Conservation (phyloP, 2,329 filamentous ascomycete species). For the Penicillium sp. region DNA sequence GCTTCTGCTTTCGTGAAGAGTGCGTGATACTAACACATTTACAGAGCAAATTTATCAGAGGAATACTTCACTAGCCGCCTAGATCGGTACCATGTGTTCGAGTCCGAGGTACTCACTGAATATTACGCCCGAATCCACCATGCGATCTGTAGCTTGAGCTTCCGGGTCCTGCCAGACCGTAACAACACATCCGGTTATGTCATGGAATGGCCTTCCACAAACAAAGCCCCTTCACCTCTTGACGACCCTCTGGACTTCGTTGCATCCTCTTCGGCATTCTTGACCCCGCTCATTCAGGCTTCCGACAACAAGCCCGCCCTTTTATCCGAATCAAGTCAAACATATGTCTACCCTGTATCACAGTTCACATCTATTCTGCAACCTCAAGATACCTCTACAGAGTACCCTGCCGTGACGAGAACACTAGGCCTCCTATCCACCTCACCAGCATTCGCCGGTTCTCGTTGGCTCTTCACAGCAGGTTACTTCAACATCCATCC, state of each 20-base stretch:
- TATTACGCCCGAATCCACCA: slow-evolving; percentile 78
- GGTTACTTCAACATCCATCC: slow-evolving; percentile 98
- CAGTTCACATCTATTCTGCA: slow-evolving; percentile 82
- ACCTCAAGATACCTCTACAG: slow-evolving; percentile 72
- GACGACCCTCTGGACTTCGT: slow-evolving; percentile 67
- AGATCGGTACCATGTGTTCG: slow-evolving; percentile 90
- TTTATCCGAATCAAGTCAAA: slow-evolving; percentile 52
- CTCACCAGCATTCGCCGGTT: slow-evolving; percentile 58
- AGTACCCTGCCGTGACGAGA: slow-evolving; percentile 74
- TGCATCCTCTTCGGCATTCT: slow-evolving; percentile 60
- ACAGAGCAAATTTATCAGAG: slow-evolving; percentile 75
- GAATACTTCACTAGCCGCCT: slow-evolving; percentile 97
- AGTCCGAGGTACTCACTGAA: slow-evolving; percentile 70
- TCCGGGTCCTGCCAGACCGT: slow-evolving; percentile 62
- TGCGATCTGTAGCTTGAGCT: slow-evolving; percentile 75
- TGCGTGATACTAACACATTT: slow-evolving; percentile 5
- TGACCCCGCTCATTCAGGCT: slow-evolving; percentile 64
- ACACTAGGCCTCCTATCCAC: slow-evolving; percentile 66
- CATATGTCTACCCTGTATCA: slow-evolving; percentile 77
- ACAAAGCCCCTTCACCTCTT: slow-evolving; percentile 71
- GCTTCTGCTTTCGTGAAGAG: not conserved
- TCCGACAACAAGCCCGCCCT: slow-evolving; percentile 31
- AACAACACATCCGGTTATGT: slow-evolving; percentile 47
- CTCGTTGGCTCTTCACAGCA: slow-evolving; percentile 92
- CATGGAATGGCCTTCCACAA: slow-evolving; percentile 70